Evolutionary conservation across 805 yeast genomes (phyloP), one percentile per base, ranked within the genome.

Genomic region (Sungouiella thailandica): DNA sequence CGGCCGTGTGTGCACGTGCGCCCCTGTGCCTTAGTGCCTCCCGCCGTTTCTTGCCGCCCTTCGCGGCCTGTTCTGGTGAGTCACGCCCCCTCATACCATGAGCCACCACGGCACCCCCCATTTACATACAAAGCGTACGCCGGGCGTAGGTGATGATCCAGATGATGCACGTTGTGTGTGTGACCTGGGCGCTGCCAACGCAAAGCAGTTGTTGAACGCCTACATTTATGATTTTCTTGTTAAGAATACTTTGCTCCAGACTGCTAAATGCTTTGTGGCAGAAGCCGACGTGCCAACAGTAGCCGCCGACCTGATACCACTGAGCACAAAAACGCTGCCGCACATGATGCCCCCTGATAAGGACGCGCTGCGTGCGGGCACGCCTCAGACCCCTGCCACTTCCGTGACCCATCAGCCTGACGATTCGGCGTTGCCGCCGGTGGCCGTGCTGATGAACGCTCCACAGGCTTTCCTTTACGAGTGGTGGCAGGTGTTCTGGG

Each of bases 401-500:
- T 29, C 37, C 10, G 37, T 36, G 14, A 34, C 41, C 25, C 65
- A 56, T 31, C 50, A 58, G 29, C 55, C 52, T 29, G 63, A 57
- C 41, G 68, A 63, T 6, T 55, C 61, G 36, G 73, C 69, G 31
- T 53, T 77, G 7, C 77, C 82, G 1, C 63, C 65, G 11, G 53
- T 76, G 23, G 60, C 65, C 15, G 68, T 80, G 50, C 65, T 78
- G 8, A 74, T 83, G 72, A 93, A 87, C 51, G 82, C 94, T 2
- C 93, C 94, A 1, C 85, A 81, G 47, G 93, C 96, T 5, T 88
- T 86, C 50, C 61, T 88, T 16, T 80, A 76, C 50, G 97, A 89
- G 56, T 88, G 97, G 97, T 88, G 96, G 96, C 87, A 79, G 65
- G 78, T 89, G 12, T 89, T 88, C 55, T 89, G 96, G 96, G 96